A percentile compares a stretch with the other conserved stretches of the same genome.
These are phyloP conservation scores for Cryptococcus sp. DNA, from an alignment of 1,284 basidiomycete genomes.

Conservation along the genomic window DNA sequence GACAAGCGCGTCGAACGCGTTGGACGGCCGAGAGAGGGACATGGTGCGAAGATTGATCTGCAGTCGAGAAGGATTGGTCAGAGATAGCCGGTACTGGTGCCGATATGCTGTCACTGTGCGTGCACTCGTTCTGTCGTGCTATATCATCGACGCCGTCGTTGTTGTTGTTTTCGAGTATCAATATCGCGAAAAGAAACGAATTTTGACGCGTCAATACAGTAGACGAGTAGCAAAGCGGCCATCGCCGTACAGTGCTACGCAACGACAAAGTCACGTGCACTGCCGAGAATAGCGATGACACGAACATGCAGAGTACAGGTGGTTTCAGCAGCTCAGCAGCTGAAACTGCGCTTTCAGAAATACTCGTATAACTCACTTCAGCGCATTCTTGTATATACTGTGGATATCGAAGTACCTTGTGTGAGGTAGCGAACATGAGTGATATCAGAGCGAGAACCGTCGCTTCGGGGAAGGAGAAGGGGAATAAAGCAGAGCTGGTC, in stretches of 20 bases:
- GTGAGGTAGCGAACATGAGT: neutral
- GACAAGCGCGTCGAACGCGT: constrained; percentile 14
- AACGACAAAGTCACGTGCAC: too few species aligned
- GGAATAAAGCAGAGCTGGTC: neutral
- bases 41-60: constrained; percentile 8
- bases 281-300: too few species aligned
- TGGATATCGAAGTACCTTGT: too few species aligned
- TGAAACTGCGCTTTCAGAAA: too few species aligned
- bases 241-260: too few species aligned
- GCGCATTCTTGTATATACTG: too few species aligned
- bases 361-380: too few species aligned
- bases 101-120: neutral
- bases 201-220: too few species aligned
- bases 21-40: constrained; percentile 27
- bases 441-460: constrained; percentile 1
- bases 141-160: neutral
- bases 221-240: too few species aligned
- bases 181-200: neutral
- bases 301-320: too few species aligned
- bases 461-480: neutral
- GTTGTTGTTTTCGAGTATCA: neutral
- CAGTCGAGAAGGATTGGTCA: neutral
- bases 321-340: too few species aligned
- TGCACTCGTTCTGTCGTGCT: neutral
- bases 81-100: too few species aligned